phyloP scores from a whole-genome alignment of 2,329 filamentous ascomycete species.

The Microcyclospora pomicola region DNA sequence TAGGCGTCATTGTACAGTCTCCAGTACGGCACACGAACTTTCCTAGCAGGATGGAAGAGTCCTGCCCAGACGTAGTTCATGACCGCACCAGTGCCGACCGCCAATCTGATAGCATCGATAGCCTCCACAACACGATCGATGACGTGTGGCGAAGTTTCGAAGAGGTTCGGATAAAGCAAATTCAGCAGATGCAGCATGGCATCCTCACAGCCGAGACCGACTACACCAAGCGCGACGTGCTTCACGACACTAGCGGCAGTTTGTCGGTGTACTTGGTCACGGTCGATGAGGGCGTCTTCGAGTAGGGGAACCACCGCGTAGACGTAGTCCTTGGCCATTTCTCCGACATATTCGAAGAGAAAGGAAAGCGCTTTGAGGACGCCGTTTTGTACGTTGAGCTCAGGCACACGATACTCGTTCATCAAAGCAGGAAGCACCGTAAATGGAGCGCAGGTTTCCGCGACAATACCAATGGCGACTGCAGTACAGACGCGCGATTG shows the following conservation, averaged over 20 bases:
- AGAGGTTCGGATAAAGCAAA: slow-evolving; percentile 88
- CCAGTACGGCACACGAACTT: slow-evolving; percentile 93
- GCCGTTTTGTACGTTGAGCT: slow-evolving; percentile 97
- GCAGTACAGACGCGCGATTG: slow-evolving; percentile 97
- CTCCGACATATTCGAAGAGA: slow-evolving; percentile 97
- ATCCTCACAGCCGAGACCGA: slow-evolving; percentile 92
- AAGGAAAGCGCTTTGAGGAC: slow-evolving; percentile 95
- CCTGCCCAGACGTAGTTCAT: slow-evolving; percentile 99
- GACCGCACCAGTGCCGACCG: slow-evolving; percentile 78
- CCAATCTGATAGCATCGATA: slow-evolving; percentile 88
- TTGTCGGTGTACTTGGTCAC: slow-evolving; percentile 94
- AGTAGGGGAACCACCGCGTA: slow-evolving; percentile 93
- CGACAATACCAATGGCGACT: slow-evolving; percentile 95
- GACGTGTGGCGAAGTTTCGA: slow-evolving; percentile 95
- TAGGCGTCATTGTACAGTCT: slow-evolving; percentile 94
- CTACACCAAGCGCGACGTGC: slow-evolving; percentile 93
- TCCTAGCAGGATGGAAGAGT: slow-evolving; percentile 89
- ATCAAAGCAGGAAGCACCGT: slow-evolving; percentile 96
- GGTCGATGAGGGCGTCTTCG: slow-evolving; percentile 92
- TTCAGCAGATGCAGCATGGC: slow-evolving; percentile 97
- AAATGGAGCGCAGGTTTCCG: slow-evolving; percentile 95
- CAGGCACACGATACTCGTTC: slow-evolving; percentile 98
- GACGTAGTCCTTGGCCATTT: slow-evolving; percentile 98
- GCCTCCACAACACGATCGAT: slow-evolving; percentile 97
- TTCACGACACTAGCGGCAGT: slow-evolving; percentile 95